Base-by-base conservation (phyloP, 2,329 filamentous ascomycete species). In the Chaetomium globosum region DNA sequence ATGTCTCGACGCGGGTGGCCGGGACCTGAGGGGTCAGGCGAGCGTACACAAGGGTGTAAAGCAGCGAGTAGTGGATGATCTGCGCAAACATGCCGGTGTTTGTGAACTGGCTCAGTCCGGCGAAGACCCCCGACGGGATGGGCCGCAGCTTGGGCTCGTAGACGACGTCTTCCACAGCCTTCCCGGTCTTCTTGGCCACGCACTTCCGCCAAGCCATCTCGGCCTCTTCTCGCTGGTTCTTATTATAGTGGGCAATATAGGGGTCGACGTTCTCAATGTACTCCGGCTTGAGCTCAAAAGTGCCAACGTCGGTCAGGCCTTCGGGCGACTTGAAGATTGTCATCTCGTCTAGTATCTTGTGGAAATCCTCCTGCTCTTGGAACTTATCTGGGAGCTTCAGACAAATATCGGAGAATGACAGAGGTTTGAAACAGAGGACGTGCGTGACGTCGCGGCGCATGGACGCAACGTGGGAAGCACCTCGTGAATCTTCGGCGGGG, bases 211-310 rank as follows among this genome's bases (percentile, higher is more conserved):
- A 97, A 3, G 93, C 90, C 70, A 86, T 88, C 77, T 99, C 95
- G 0, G 94, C 92, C 76, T 99, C 95, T 74, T 99, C 95, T 59
- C 95, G 87, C 76, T 98, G 94, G 73, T 99, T 99, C 75, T 97
- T 96, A 73, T 89, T 96, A 77, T 97, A 99, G 74, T 98, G 93
- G 7, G 93, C 91, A 73, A 93, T 95, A 75, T 97, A 99, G 0
- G 96, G 95, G 75, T 99, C 96, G 59, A 99, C 87, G 55, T 96
- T 85, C 71, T 94, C 90, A 48, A 97, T 85, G 72, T 89, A 95
- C 67, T 96, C 87, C 4, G 90, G 87, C 74, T 93, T 95, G 59
- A 99, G 81, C 76, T 97, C 93, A 73, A 99, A 99, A 0, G 92
- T 96, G 64, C 96, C 95, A 19, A 93, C 91, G 75, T 99, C 95